These are phyloP conservation scores for Eucalyptus curtisii DNA, from an alignment of 345 rosid species.

Conservation along the genomic window DNA sequence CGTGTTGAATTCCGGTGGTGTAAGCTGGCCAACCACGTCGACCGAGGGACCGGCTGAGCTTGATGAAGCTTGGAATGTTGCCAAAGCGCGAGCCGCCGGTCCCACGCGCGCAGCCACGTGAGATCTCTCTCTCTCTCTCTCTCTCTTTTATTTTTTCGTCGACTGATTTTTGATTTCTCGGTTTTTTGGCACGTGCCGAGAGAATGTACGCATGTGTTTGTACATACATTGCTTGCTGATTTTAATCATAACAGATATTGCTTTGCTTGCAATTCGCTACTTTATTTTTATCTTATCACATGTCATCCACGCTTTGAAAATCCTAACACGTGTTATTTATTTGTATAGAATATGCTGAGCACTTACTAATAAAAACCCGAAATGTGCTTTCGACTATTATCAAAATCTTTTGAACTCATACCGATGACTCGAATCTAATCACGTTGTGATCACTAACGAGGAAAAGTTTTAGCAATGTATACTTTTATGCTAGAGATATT, in stretches of 20 bases:
- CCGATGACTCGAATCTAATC: neutral
- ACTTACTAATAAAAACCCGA: fast-evolving
- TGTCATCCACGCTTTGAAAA: neutral
- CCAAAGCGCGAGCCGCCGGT: neutral
- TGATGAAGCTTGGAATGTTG: neutral
- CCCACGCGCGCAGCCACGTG: neutral
- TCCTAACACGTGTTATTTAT: neutral
- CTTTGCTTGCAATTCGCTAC: neutral
- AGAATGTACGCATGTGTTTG: neutral
- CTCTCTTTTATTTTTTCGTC: too few species aligned
- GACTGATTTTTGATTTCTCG: neutral
- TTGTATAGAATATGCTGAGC: neutral
- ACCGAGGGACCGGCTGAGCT: neutral
- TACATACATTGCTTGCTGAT: neutral
- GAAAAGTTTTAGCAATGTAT: too few species aligned
- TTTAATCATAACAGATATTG: too few species aligned
- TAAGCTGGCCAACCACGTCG: neutral
- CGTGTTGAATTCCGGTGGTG: neutral
- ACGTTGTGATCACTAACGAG: fast-evolving
- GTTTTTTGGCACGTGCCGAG: neutral
- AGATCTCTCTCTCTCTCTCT: neutral
- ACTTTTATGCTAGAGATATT: neutral
- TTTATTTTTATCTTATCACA: neutral
- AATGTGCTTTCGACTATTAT: fast-evolving
- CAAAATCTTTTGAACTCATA: fast-evolving